Base-by-base conservation (phyloP, 345 rosid genomes). In the Linum trigynum region DNA sequence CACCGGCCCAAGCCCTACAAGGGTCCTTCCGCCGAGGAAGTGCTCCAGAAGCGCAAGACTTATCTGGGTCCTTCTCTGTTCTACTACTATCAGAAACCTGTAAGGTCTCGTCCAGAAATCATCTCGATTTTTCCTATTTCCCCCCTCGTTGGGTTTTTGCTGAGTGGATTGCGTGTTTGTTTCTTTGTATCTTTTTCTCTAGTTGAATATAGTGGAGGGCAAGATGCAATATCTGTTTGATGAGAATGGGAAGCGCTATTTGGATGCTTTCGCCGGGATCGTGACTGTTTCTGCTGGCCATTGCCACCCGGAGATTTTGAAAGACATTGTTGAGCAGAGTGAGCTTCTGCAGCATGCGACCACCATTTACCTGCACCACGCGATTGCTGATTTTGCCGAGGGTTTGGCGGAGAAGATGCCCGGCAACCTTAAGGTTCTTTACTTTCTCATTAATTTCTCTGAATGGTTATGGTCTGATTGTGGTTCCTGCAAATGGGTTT, bases 151-250 rank as follows among this genome's bases (percentile, higher is more conserved):
- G 58, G 3, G 32, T 23, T 32, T 15, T 16, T 53, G 0, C 3
- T 51, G 1, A 39, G 38, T 61, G 16, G 32, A 23, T 23, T 15
- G 4, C 23, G 51, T 40, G 5, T 5, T 2, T 57, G 36, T 23
- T 23, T 32, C 17, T 6, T 41, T 59, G 1, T 23, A 4, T 12
- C 39, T 3, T 1, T 1, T 1, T 3, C 7, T n/a, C 7, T 17
- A 92, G 97, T 69, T 94, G 63, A 94, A 90, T 67, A 94, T 94
- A 16, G 97, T 90, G 2, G 96, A 94, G 82, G 99, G 98, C 64
- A 94, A 88, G 82, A 94, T 94, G 99, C 97, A 90, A 36, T 94
- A 94, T 67, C 62, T 94, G 85, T 90, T 79, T 74, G 99, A 94
- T 69, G 97, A 94, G 74, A 74, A 17, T 16, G 95, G 99, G 61